Percentiles rank a stretch among this genome's conserved stretches.
These are phyloP conservation scores for Clitopilus passeckerianus DNA, from an alignment of 768 basidiomycete genomes.

Conservation along the genomic window DNA sequence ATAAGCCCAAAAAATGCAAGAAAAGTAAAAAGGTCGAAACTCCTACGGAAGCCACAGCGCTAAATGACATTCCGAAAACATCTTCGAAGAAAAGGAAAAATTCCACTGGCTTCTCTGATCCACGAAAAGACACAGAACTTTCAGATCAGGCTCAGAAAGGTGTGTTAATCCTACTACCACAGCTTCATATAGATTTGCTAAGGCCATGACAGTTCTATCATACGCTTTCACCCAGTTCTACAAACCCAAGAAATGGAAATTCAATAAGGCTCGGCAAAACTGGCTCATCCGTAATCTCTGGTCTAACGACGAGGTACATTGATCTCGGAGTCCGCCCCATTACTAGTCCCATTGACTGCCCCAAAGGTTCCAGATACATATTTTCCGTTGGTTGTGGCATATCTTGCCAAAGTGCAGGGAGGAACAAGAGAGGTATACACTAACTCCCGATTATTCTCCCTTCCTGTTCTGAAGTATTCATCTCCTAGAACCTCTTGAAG, in stretches of 20 bases:
- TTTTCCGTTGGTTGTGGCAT: conserved; percentile 36
- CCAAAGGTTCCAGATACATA: conserved; percentile 49
- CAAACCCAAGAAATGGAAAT: conserved; percentile 55
- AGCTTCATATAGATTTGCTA: neutral
- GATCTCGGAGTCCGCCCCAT: neutral
- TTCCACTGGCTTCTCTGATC: conserved; percentile 39
- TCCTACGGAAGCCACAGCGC: conserved; percentile 3
- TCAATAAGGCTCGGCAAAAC: conserved; percentile 70
- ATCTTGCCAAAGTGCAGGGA: conserved; percentile 44
- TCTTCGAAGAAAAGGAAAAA: conserved; percentile 39
- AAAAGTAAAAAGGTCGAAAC: conserved; percentile 16
- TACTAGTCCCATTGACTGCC: neutral
- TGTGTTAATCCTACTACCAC: conserved; percentile 9
- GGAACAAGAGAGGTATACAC: conserved; percentile 33
- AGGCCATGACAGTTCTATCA: conserved; percentile 27
- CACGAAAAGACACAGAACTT: conserved; percentile 30
- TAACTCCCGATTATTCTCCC: neutral
- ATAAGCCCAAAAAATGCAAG: conserved; percentile 7
- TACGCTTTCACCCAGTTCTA: conserved; percentile 56
- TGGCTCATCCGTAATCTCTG: conserved; percentile 69
- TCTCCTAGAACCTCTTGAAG: neutral
- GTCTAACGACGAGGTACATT: conserved; percentile 37
- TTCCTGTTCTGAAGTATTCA: neutral
- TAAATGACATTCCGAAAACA: conserved; percentile 6
- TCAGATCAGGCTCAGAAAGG: conserved; percentile 37